Evolutionary conservation across 768 basidiomycete genomes (phyloP).

Genomic region (Boletus pseudo-olivaceus): DNA sequence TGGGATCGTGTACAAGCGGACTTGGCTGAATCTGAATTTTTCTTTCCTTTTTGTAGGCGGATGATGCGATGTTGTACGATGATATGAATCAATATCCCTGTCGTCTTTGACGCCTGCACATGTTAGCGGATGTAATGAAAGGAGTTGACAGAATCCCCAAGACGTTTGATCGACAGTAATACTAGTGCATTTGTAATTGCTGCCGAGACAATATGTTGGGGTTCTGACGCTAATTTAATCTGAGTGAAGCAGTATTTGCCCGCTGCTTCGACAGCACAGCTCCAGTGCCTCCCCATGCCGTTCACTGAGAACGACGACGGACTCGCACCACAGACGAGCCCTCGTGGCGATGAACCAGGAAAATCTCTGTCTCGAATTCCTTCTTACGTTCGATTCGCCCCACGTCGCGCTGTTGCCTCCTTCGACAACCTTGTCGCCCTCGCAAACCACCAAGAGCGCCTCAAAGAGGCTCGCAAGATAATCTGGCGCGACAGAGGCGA

Average conservation of each 20-base stretch:
- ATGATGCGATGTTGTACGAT: constrained; percentile 12
- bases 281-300: constrained; percentile 2
- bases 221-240: not conserved
- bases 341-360: not conserved
- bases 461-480: constrained; percentile 71
- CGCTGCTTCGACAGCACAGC: not conserved
- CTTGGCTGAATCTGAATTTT: constrained; percentile 12
- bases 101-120: not conserved
- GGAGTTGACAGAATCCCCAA: not conserved
- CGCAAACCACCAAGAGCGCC: constrained; percentile 77
- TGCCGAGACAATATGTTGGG: not conserved
- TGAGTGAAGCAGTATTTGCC: not conserved
- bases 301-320: constrained; percentile 2
- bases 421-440: constrained; percentile 84
- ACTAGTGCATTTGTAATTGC: not conserved
- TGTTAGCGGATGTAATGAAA: not conserved
- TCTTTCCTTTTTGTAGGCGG: constrained; percentile 2
- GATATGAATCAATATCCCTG: constrained; percentile 5
- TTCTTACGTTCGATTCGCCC: constrained; percentile 49
- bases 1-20: not conserved
- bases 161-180: constrained; percentile 1
- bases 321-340: not conserved
- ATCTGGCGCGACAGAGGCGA: constrained; percentile 81
- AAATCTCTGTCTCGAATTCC: constrained; percentile 18
- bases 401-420: constrained; percentile 59